Base-by-base conservation (phyloP, 1,139 yeast species). In the Taphrina deformans region DNA sequence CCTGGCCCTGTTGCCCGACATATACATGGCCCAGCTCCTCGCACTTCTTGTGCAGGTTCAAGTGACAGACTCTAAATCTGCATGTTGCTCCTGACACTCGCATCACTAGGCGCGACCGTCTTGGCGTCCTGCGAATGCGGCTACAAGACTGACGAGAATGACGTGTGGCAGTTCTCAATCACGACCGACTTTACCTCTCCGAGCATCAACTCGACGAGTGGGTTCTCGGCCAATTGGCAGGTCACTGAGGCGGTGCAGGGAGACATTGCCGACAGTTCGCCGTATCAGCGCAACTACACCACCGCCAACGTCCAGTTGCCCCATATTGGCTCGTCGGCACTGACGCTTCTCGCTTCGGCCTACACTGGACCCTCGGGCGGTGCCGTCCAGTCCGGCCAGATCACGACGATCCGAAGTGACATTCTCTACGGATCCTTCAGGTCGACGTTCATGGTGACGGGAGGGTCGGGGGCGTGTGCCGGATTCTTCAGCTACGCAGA, bases 401-500 rank as follows among this genome's bases (percentile, higher is more conserved):
- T 55, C 40, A 10, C 40, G 21, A 44, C 61, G 38, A 10, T 2
- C 3, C 61, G 61, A 18, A n/a, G 18, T 5, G 61, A 55, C 44
- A 55, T 55, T 21, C 52, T 55, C 27, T 44, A 44, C 21, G 61
- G 61, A 16, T 55, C 61, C 26, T 44, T 55, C 44, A 12, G 61
- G 12, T 24, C 61, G 29, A 26, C 61, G 18, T 45, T 44, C 41
- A 12, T 18, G 21, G 61, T 55, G 23, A 21, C 40, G 23, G 61
- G 52, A 18, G 44, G 44, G 21, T 31, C 61, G 16, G 61, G 61
- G 14, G 61, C 52, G 7, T 31, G 41, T 26, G 61, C 61, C 9
- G 61, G 61, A 10, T 55, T 55, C 61, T 55, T 55, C 41, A 29
- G 29, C 52, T 55, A 55, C 52, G 40, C 51, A 12, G 51, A 44